Evolutionary conservation across 345 rosid species (phyloP), one percentile per base, ranked within the genome.

Genomic region (Theobroma cacao): DNA sequence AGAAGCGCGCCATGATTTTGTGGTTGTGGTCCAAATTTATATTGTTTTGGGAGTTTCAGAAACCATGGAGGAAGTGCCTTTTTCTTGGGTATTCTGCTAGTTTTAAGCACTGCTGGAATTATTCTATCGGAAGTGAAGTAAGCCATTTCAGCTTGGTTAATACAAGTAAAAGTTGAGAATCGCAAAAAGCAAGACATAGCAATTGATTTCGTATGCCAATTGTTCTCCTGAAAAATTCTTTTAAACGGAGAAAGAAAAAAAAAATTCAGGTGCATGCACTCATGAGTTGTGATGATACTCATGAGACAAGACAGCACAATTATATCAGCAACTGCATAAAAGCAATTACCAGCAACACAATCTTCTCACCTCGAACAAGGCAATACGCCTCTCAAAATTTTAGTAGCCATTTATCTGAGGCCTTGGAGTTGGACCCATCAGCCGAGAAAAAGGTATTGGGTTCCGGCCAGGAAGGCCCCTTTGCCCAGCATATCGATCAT

Each of bases 351-450:
- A 34, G 55, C 38, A 38, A 66, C 17, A 76, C 8, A 1, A 52
- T 17, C 30, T 59, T 18, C 50, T 17, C 59, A 30, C 11, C 45
- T 31, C 7, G 14, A 40, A 15, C 56, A 15, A 64, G n/a, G 18
- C 11, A 48, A 53, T 20, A 3, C n/a, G 18, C 41, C 52, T 41
- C 56, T 38, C 33, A 43, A 45, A 55, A 61, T 61, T 84, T n/a
- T 79, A 90, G 88, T 88, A 92, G 71, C 97, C 97, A 76, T 92
- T 94, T 60, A 90, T 87, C 78, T 87, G 91, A 36, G 89, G 77
- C 86, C 88, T 82, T 31, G 83, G 7, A 7, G 86, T 81, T 20
- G 92, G 82, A 48, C 88, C 86, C 72, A 86, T 90, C 77, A 91
- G 86, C 74, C 97, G 81, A 5, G 98, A 91, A 83, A 94, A 92